Conservation (phyloP, 2,329 filamentous ascomycete genomes). For the Endoconidiophora polonica region DNA sequence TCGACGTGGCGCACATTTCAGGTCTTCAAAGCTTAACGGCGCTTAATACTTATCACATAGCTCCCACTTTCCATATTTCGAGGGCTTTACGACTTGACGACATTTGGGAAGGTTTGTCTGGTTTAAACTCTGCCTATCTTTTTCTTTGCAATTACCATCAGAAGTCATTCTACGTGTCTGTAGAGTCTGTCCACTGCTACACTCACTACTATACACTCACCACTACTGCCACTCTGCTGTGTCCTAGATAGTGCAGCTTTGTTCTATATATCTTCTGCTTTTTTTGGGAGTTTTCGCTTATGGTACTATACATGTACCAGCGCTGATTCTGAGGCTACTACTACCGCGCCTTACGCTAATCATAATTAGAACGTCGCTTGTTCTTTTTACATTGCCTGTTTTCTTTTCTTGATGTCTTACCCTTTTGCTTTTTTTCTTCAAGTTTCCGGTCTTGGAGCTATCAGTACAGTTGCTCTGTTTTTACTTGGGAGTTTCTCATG, state of each 20-base stretch:
- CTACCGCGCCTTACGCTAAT: no score
- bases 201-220: no score
- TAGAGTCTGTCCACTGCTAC: no score
- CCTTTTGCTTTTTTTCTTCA: slow-evolving; percentile 1
- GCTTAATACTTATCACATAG: neutral
- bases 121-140: neutral
- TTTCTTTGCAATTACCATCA: neutral
- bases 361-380: no score
- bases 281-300: no score
- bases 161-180: no score
- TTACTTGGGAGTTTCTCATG: neutral
- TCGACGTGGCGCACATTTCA: neutral
- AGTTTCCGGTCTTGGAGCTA: neutral
- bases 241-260: no score
- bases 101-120: no score
- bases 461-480: neutral
- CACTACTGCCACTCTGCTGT: no score
- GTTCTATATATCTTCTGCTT: no score
- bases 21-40: neutral
- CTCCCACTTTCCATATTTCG: neutral
- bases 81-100: neutral
- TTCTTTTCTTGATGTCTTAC: slow-evolving; percentile 12
- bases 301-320: no score
- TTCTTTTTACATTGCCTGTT: neutral
- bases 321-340: no score